Evolutionary conservation across 1,284 basidiomycete genomes (phyloP), one percentile per base, ranked within the genome.

Genomic region (Cutaneotrichosporon curvatum): DNA sequence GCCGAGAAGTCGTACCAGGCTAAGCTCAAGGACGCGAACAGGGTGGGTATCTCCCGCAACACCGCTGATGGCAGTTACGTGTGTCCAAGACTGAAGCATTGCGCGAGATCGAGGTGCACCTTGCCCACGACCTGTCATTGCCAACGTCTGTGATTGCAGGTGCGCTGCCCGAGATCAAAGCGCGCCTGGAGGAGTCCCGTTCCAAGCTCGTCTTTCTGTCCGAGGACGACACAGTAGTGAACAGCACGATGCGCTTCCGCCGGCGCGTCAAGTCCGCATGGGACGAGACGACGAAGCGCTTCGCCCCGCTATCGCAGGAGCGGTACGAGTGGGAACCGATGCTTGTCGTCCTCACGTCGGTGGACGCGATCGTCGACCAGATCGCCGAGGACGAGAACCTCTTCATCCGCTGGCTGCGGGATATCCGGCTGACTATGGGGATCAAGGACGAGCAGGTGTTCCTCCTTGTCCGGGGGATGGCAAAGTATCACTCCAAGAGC

Each of bases 291-390:
- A 47, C 35, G 7, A 66, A 66, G 40, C 57, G 55, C 1, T 73
- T 59, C 39, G 50, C 61, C 5, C 64, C 66, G 1, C 53, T 73
- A 2, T 57, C 56, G 4, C 20, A 48, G 4, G 51, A 61, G 16
- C 49, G 54, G 1, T 60, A 62, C 56, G 55, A 65, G 39, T 66
- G 81, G 82, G 55, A 73, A 32, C 40, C 47, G 1, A 65, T 62
- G 1, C 47, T 62, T 6, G 34, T 71, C 19, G 22, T 73, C 8
- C 47, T 71, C 14, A 43, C 65, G 8, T 55, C 57, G 0, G 71
- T 67, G 4, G 61, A 67, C 21, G 63, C 63, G 12, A 38, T 71
- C 12, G 62, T 70, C 4, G 68, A 67, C 33, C 63, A 56, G 33
- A 55, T 68, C 10, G 42, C 59, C 0, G 38, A 40, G n/a, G 56